A percentile compares a stretch with the other conserved stretches of the same genome.
Evolutionary conservation across 108 stramenopile genomes (phyloP).

Genomic region (Nitzschia sp.): DNA sequence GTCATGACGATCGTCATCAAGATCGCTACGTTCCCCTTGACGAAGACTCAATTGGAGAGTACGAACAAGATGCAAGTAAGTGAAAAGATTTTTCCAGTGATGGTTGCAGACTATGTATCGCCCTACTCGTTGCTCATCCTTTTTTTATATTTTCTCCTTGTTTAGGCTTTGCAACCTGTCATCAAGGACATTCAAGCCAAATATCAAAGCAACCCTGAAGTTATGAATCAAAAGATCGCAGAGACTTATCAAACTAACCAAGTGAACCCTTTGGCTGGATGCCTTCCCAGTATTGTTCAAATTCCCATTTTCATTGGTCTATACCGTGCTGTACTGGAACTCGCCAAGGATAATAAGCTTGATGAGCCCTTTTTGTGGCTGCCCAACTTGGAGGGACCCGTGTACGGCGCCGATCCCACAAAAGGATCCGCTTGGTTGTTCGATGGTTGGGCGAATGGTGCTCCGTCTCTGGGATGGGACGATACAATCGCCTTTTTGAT

Average conservation of each 20-base stretch:
- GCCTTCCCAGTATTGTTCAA: conserved; percentile 90
- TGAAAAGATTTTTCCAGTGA: neutral
- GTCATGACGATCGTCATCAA: conserved; percentile 91
- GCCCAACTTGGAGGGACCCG: conserved; percentile 95
- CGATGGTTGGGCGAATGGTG: conserved; percentile 76
- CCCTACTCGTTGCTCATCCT: neutral
- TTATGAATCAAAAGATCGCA: conserved; percentile 92
- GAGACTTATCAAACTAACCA: conserved; percentile 91
- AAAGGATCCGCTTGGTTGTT: conserved; percentile 89
- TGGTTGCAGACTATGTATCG: neutral
- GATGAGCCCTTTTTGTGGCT: conserved; percentile 95
- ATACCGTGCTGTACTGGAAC: conserved; percentile 89
- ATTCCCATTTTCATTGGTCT: conserved; percentile 97
- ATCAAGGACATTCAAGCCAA: conserved; percentile 92
- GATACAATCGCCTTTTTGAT: conserved; percentile 87
- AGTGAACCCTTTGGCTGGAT: conserved; percentile 94
- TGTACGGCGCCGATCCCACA: conserved; percentile 91
- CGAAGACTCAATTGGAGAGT: conserved; percentile 87
- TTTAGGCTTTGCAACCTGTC: conserved; percentile 80
- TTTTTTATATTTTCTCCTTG: conserved; percentile 1
- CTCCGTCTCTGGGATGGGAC: conserved; percentile 92
- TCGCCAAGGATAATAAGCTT: conserved; percentile 87
- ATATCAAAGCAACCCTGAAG: conserved; percentile 92
- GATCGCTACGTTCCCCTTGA: conserved; percentile 88
- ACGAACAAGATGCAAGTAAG: conserved; percentile 95